Base-by-base conservation (phyloP, 352 stramenopile species). In the Phytophthora europaea region DNA sequence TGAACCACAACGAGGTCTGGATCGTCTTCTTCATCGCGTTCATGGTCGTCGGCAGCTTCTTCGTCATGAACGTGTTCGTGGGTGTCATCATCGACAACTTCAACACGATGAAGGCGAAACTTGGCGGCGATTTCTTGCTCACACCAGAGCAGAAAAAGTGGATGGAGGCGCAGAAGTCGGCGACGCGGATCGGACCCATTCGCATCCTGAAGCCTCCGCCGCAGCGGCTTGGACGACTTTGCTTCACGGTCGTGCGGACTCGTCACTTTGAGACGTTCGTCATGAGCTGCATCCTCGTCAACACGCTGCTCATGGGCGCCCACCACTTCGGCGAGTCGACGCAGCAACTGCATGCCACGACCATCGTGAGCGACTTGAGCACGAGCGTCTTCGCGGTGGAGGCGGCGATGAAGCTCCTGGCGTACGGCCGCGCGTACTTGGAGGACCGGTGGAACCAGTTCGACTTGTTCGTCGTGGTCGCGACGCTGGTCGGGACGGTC, bases 61-160 rank as follows among this genome's bases (percentile, higher is more conserved):
- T 54, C 60, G 88, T 98, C 0, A 88, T 98, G 54, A 98, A 98
- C 51, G 76, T 98, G 0, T 98, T 98, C 68, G 87, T 98, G 1
- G 94, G 94, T 8, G 90, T 98, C 9, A 96, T 98, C 69, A 96
- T 98, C 60, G 93, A 98, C 65, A 97, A 97, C 62, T 98, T 98
- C 67, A 97, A 97, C 50, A 80, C 84, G 33, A 95, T 96, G 90
- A 97, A 95, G 36, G 79, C 67, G 0, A 73, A 80, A 10, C 55
- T 96, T 3, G 87, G 85, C 12, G 87, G 82, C 1, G 80, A 92
- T 28, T 86, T 83, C 45, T 63, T 94, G 59, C 78, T 98, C 61
- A 98, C 94, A 1, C 80, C 91, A 8, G 87, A 97, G 52, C 91
- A 98, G 67, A 87, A 93, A 56, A 92, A 95, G 62, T 98, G 91